Evolutionary conservation across 345 rosid species (phyloP), one percentile per base, ranked within the genome.

Genomic region (Salix brachista): DNA sequence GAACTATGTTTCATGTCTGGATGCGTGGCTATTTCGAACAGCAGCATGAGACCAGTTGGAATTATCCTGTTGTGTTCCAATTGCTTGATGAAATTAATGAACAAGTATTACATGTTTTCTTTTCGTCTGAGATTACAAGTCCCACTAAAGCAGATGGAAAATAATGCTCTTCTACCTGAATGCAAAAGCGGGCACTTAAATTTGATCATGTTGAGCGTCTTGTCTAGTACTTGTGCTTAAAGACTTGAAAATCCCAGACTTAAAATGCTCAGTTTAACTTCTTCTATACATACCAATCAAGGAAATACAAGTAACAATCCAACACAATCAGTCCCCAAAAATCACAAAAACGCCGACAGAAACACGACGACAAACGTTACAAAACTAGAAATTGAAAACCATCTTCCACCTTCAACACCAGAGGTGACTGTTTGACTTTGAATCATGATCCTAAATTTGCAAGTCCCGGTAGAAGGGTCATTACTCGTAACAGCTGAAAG

Each of bases 371-470:
- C 41, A 48, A 85, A 56, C 19, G 80, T 28, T 67, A 77, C 19
- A 23, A 42, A 26, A 26, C 62, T 60, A 76, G 65, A 62, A 10
- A 30, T 67, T 32, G 37, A 61, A 74, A 74, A 66, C 18, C 54
- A 58, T 64, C 54, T 71, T 28, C 73, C 71, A 41, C 28, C 21
- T 18, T n/a, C 68, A 0, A 13, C 72, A 23, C 21, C 75, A 14
- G 81, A 48, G 14, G 80, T 74, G 50, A 39, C 28, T 56, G 14
- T 50, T 1, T 68, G 3, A 18, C 85, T 44, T 73, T 80, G 76
- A 56, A 89, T 86, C 93, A 88, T 88, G 80, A 89, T 82, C 81
- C 84, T 81, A 61, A 87, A 91, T 76, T 80, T 87, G 79, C 91
- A 91, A 56, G 80, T 84, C 69, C 87, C 90, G 30, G 77, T 71